A percentile compares a stretch with the other conserved stretches of the same genome.
These are phyloP conservation scores for Aureobasidium musti DNA, from an alignment of 2,329 filamentous ascomycete genomes.

Conservation along the genomic window DNA sequence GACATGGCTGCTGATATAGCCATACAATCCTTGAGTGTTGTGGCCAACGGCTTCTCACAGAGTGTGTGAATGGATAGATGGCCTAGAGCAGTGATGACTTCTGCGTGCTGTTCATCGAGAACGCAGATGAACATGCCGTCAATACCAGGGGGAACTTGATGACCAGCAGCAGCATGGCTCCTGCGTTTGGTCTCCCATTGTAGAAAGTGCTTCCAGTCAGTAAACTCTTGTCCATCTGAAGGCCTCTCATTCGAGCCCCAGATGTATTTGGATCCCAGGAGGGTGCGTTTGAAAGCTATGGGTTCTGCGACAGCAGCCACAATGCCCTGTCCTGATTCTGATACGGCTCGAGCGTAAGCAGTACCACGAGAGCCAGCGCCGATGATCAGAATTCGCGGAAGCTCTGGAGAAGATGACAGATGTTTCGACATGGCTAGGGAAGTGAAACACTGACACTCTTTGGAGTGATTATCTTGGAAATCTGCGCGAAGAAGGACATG, in stretches of 20 bases:
- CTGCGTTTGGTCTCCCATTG: conserved; percentile 67
- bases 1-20: conserved; percentile 66
- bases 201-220: conserved; percentile 74
- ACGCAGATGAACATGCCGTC: conserved; percentile 71
- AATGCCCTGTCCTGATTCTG: conserved; percentile 64
- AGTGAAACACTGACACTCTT: too few species aligned
- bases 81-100: conserved; percentile 74
- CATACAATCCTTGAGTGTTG: conserved; percentile 74
- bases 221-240: conserved; percentile 67
- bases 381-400: conserved; percentile 69
- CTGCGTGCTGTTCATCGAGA: conserved; percentile 83
- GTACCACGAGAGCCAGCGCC: conserved; percentile 79
- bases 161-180: conserved; percentile 53
- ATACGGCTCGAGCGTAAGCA: conserved; percentile 70
- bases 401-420: neutral
- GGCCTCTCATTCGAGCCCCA: conserved; percentile 59
- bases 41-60: conserved; percentile 92
- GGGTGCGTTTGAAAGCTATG: conserved; percentile 70
- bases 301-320: conserved; percentile 83
- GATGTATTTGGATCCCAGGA: conserved; percentile 71
- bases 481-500: neutral
- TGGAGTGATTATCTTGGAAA: too few species aligned
- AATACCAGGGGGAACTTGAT: conserved; percentile 44
- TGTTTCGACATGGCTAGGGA: neutral
- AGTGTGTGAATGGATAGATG: conserved; percentile 75